Percentiles rank a stretch among this genome's conserved stretches.
Evolutionary conservation across 2,329 filamentous ascomycete species (phyloP).

Genomic region (Arthrinium phaeospermum): DNA sequence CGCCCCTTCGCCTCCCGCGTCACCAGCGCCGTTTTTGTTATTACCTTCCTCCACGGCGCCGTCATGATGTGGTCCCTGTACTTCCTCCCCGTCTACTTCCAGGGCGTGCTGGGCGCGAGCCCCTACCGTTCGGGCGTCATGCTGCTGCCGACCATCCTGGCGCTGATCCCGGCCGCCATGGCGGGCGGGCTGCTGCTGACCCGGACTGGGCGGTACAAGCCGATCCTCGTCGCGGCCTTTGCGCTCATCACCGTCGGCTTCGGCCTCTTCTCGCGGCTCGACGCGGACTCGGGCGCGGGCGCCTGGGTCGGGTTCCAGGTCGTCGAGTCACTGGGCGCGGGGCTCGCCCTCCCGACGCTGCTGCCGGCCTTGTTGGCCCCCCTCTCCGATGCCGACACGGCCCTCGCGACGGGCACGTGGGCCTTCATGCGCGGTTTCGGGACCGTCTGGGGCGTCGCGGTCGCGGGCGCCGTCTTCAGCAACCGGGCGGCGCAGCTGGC

Average conservation of each 20-base stretch:
- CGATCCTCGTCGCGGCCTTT: conserved; percentile 34
- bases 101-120: conserved; percentile 41
- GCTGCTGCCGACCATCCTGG: conserved; percentile 31
- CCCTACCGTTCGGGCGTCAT: conserved; percentile 38
- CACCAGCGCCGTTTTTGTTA: conserved; percentile 32
- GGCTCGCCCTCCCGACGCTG: conserved; percentile 44
- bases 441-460: conserved; percentile 46
- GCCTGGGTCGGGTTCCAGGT: conserved; percentile 46
- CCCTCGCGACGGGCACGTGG: conserved; percentile 42
- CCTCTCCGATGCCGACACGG: conserved; percentile 36
- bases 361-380: conserved; percentile 46
- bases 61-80: conserved; percentile 42
- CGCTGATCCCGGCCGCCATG: conserved; percentile 30
- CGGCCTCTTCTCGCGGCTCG: conserved; percentile 45
- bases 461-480: conserved; percentile 45
- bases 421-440: conserved; percentile 49
- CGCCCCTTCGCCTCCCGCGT: conserved; percentile 51
- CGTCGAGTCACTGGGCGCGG: conserved; percentile 42
- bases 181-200: conserved; percentile 33
- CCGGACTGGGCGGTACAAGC: conserved; percentile 33
- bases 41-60: conserved; percentile 44
- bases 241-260: conserved; percentile 40
- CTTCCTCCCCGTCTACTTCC: conserved; percentile 54
- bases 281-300: conserved; percentile 37
- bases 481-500: conserved; percentile 24